These are phyloP conservation scores for Scutellaria minor DNA, from an alignment of 257 asterid genomes.

Conservation along the genomic window DNA sequence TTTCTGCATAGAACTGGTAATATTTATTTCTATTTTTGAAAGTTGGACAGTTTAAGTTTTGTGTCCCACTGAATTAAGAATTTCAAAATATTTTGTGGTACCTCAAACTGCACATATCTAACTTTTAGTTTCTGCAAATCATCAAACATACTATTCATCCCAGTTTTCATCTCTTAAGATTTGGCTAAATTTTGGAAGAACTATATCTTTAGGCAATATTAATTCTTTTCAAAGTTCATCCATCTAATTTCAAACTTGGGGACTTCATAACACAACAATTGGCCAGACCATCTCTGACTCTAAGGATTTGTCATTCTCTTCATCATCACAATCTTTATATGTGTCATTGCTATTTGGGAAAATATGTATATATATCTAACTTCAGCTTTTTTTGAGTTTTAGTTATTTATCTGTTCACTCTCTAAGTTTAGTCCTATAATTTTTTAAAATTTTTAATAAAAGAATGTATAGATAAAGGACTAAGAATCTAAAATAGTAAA, in stretches of 20 bases:
- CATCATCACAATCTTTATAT: not conserved
- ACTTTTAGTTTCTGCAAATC: not conserved
- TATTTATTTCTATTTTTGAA: not conserved
- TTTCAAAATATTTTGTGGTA: not conserved
- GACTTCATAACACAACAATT: not conserved
- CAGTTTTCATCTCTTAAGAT: not conserved
- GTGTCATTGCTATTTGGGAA: not conserved
- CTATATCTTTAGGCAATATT: not conserved
- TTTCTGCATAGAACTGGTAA: no score
- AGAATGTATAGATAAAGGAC: no score
- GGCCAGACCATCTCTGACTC: not conserved
- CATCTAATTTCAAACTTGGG: not conserved
- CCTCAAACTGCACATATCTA: not conserved
- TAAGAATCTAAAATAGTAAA: no score
- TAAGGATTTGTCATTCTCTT: not conserved
- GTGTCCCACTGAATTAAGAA: slow-evolving; percentile 6
- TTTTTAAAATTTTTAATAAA: no score
- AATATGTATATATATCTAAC: no score
- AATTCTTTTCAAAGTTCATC: no score
- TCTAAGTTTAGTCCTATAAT: no score
- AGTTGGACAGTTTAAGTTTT: not conserved
- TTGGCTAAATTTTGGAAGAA: not conserved
- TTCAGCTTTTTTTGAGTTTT: no score
- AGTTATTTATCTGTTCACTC: no score
- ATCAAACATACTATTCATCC: not conserved